These are phyloP conservation scores for Lentinus brumalis DNA, from an alignment of 768 basidiomycete genomes.

Conservation along the genomic window DNA sequence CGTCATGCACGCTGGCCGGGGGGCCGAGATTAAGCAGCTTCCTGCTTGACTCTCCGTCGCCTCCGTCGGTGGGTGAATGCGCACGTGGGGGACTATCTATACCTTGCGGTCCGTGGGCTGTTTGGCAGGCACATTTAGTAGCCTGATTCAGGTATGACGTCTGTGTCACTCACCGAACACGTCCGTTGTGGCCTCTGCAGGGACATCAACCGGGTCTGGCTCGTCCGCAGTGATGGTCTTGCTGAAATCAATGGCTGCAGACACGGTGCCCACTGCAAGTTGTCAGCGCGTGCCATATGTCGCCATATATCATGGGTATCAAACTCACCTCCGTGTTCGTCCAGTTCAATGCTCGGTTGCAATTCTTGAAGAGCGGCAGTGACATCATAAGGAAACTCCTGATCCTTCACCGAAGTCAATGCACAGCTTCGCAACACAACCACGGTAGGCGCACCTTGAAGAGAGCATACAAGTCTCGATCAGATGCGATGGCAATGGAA, in stretches of 20 bases:
- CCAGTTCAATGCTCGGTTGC: neutral
- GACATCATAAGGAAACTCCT: neutral
- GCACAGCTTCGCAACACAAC: neutral
- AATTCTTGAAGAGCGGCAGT: neutral
- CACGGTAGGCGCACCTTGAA: neutral
- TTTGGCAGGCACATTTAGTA: too few species aligned
- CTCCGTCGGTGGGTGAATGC: neutral
- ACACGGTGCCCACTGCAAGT: neutral
- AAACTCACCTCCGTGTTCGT: constrained; percentile 3
- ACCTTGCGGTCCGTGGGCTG: too few species aligned
- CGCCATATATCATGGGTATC: too few species aligned
- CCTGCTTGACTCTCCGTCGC: neutral
- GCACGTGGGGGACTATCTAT: too few species aligned
- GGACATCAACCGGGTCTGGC: too few species aligned
- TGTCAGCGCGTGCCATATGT: neutral
- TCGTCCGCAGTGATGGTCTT: too few species aligned
- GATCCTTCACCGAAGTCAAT: neutral
- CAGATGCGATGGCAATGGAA: constrained; percentile 6
- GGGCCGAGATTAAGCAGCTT: neutral
- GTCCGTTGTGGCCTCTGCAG: too few species aligned
- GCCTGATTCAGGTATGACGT: too few species aligned
- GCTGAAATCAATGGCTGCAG: neutral
- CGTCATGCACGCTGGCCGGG: constrained; percentile 2
- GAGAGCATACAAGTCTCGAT: constrained; percentile 9
- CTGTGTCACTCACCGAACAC: too few species aligned